These are phyloP conservation scores for Neophaeococcomyces mojaviensis DNA, from an alignment of 2,329 filamentous ascomycete genomes.

Conservation along the genomic window DNA sequence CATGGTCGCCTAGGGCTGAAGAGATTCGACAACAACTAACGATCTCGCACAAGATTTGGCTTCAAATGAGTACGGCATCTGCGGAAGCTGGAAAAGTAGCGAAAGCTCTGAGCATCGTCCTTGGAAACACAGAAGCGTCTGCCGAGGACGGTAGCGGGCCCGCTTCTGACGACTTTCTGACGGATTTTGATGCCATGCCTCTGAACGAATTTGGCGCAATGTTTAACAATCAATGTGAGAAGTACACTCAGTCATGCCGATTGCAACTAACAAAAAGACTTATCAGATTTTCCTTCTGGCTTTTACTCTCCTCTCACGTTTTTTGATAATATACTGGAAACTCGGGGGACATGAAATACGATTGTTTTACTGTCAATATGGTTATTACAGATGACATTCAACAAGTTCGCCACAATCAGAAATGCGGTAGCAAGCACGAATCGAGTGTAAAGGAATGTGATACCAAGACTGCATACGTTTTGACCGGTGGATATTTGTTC, in stretches of 20 bases:
- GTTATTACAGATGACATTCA: too few species aligned
- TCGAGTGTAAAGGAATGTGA: too few species aligned
- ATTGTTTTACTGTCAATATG: too few species aligned
- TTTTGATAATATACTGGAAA: conserved; percentile 25
- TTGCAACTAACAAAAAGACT: conserved; percentile 22
- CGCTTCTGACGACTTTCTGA: conserved; percentile 24
- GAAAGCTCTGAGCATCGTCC: conserved; percentile 26
- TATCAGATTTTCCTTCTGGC: conserved; percentile 22
- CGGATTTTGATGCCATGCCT: conserved; percentile 23
- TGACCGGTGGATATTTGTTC: too few species aligned
- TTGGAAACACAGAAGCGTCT: conserved; percentile 24
- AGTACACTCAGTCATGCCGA: conserved; percentile 19
- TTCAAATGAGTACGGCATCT: conserved; percentile 25
- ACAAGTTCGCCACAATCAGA: too few species aligned
- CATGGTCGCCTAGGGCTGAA: conserved; percentile 21
- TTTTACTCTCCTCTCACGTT: conserved; percentile 24
- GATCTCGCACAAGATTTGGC: conserved; percentile 25
- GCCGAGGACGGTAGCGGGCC: conserved; percentile 17
- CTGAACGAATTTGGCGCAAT: conserved; percentile 23
- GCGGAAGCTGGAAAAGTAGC: conserved; percentile 25
- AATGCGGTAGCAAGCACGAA: too few species aligned
- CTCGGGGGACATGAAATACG: conserved; percentile 12
- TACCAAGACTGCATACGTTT: too few species aligned
- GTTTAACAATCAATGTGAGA: conserved; percentile 25
- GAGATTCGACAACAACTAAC: conserved; percentile 24